These are phyloP conservation scores for Candida glucosophila DNA, from an alignment of 1,139 yeast species.

Conservation along the genomic window DNA sequence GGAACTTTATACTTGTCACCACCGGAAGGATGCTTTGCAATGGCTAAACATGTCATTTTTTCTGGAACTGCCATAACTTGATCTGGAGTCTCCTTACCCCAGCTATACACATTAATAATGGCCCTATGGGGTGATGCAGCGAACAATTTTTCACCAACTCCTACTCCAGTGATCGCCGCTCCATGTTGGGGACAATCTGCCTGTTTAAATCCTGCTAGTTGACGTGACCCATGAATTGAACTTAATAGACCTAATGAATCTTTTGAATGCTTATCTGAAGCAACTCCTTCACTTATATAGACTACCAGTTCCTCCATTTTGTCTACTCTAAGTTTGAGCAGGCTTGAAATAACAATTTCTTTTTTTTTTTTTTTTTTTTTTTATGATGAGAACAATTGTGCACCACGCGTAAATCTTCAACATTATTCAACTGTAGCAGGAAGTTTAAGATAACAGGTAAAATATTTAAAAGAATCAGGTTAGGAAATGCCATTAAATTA, in stretches of 20 bases:
- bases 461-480: not conserved
- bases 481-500: conserved; percentile 73
- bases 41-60: conserved; percentile 50
- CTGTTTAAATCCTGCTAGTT: conserved; percentile 44
- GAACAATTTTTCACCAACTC: conserved; percentile 40
- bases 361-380: too few species aligned
- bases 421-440: too few species aligned
- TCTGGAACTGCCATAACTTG: conserved; percentile 87
- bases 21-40: conserved; percentile 38
- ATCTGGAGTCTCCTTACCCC: conserved; percentile 74
- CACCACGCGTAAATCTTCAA: too few species aligned
- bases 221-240: conserved; percentile 44
- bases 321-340: too few species aligned
- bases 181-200: conserved; percentile 44
- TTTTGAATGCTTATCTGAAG: conserved; percentile 37
- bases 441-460: too few species aligned
- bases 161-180: conserved; percentile 34
- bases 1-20: conserved; percentile 11
- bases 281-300: conserved; percentile 44
- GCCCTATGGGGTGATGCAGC: conserved; percentile 67
- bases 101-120: conserved; percentile 60
- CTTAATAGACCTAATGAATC: conserved; percentile 42
- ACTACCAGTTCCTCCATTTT: conserved; percentile 59
- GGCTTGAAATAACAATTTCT: too few species aligned
- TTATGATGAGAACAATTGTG: too few species aligned